Percentiles rank a stretch among this genome's conserved stretches.
Evolutionary conservation across 805 yeast genomes (phyloP).

Genomic region (Maudiozyma saulgeensis): DNA sequence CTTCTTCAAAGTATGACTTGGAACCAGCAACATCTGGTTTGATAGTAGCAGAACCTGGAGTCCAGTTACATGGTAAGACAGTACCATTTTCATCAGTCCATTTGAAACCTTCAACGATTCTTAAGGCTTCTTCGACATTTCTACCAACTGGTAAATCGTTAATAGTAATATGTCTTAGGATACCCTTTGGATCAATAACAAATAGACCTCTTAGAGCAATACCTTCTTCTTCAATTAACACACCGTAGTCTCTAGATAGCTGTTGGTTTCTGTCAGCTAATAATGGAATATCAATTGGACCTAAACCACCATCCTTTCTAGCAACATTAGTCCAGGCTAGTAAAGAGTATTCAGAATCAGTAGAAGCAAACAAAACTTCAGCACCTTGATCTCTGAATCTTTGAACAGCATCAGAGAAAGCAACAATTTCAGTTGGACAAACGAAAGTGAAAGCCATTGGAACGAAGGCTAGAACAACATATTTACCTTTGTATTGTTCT

Average conservation of each 20-base stretch:
- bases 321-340: slow-evolving; percentile 97
- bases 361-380: slow-evolving; percentile 89
- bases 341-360: slow-evolving; percentile 95
- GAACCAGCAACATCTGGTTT: slow-evolving; percentile 71
- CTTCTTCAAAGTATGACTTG: slow-evolving; percentile 68
- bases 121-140: slow-evolving; percentile 93
- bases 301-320: slow-evolving; percentile 97
- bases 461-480: slow-evolving; percentile 94
- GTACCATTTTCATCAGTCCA: slow-evolving; percentile 99
- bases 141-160: slow-evolving; percentile 99
- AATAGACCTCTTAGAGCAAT: slow-evolving; percentile 96
- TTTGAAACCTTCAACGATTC: slow-evolving; percentile 98
- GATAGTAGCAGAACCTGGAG: slow-evolving; percentile 87
- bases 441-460: slow-evolving; percentile 99
- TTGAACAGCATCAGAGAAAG: slow-evolving; percentile 91
- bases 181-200: slow-evolving; percentile 93
- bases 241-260: slow-evolving; percentile 93
- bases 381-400: slow-evolving; percentile 81
- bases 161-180: slow-evolving; percentile 91
- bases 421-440: slow-evolving; percentile 98
- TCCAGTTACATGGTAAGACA: slow-evolving; percentile 99
- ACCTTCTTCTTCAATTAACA: slow-evolving; percentile 91
- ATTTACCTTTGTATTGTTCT: slow-evolving; percentile 94
- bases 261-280: slow-evolving; percentile 95
- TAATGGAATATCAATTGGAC: slow-evolving; percentile 88